Conservation (phyloP, 805 yeast genomes). For the Candida lessepsii region DNA sequence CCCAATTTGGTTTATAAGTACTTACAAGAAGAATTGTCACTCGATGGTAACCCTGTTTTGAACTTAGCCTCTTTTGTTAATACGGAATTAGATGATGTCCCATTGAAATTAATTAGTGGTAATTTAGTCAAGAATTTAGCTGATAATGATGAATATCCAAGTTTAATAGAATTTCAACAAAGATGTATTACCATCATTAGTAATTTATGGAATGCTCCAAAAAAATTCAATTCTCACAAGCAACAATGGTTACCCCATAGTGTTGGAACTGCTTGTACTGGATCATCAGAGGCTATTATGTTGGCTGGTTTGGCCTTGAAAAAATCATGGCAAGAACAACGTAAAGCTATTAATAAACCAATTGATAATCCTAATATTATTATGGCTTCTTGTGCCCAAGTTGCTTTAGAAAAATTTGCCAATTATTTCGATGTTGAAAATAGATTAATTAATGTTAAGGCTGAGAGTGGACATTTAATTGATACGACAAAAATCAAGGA, state of each 20-base stretch:
- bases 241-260: conserved; percentile 38
- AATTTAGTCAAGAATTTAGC: conserved; percentile 86
- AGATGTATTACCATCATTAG: conserved; percentile 81
- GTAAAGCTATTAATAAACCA: conserved; percentile 59
- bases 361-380: conserved; percentile 73
- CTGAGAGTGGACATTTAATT: conserved; percentile 59
- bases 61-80: conserved; percentile 90
- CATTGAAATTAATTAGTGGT: conserved; percentile 52
- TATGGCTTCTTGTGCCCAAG: conserved; percentile 93
- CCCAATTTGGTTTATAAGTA: conserved; percentile 56
- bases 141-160: conserved; percentile 92
- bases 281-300: conserved; percentile 92
- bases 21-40: conserved; percentile 68
- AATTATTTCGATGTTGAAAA: conserved; percentile 90
- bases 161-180: conserved; percentile 71
- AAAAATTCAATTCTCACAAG: conserved; percentile 19
- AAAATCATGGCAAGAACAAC: conserved; percentile 77
- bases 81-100: conserved; percentile 53
- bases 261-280: conserved; percentile 89
- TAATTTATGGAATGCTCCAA: conserved; percentile 76
- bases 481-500: conserved; percentile 60
- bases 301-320: conserved; percentile 92
- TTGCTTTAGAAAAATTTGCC: conserved; percentile 91
- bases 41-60: conserved; percentile 82
- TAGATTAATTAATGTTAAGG: conserved; percentile 66